Conservation (phyloP, 257 asterid genomes). For the Marsdenia floribunda region DNA sequence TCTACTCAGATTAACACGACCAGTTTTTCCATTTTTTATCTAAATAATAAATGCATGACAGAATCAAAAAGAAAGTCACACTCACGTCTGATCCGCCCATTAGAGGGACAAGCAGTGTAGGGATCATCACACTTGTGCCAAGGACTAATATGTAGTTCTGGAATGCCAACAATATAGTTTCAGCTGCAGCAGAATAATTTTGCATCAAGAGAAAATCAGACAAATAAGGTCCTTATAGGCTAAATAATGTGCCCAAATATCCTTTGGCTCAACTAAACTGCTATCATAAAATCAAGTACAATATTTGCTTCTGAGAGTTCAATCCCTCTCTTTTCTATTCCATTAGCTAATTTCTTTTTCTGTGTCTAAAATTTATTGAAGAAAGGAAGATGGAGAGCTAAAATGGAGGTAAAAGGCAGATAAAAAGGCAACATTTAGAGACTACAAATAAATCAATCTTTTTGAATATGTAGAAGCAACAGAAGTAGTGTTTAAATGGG, state of each 20-base stretch:
- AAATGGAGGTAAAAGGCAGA: not conserved
- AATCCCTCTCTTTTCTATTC: not conserved
- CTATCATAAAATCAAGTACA: not conserved
- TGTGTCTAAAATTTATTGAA: not conserved
- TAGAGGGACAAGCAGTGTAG: conserved; percentile 78
- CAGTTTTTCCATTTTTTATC: not conserved
- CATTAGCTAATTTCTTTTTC: not conserved
- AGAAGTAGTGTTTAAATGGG: not conserved
- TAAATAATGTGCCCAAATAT: not conserved
- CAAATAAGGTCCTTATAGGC: not conserved
- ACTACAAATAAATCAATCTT: not conserved
- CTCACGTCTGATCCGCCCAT: conserved; percentile 98
- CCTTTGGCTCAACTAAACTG: not conserved
- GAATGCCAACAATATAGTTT: conserved; percentile 89
- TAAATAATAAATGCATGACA: not conserved
- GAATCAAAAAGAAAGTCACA: conserved; percentile 8
- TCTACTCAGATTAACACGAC: not conserved
- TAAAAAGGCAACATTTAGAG: not conserved
- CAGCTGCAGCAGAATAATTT: conserved; percentile 60
- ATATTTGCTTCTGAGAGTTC: not conserved
- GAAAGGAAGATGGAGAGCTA: not conserved
- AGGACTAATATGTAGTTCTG: conserved; percentile 88
- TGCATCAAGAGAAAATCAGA: conserved; percentile 13
- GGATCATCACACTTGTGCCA: conserved; percentile 96
- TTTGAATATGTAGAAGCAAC: not conserved